A percentile compares a stretch with the other conserved stretches of the same genome.
phyloP scores from a whole-genome alignment of 495 filamentous ascomycete species.

The Hypoxylon fuscum region DNA sequence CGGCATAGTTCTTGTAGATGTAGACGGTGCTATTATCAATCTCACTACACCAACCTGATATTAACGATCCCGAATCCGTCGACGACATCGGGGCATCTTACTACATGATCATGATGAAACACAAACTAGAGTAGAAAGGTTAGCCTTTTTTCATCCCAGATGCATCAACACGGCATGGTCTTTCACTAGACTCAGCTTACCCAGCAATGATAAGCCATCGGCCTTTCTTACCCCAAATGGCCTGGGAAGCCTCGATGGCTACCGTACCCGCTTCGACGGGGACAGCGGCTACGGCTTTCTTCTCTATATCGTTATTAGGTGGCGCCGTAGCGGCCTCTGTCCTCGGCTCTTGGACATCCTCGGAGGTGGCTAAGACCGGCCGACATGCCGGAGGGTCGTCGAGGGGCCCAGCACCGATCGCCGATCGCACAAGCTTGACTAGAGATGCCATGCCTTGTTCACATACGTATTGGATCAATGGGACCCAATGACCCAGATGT shows the following conservation, averaged over 20 bases:
- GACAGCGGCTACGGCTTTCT: conserved; percentile 1
- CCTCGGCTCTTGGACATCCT: not conserved
- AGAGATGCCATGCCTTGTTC: not conserved
- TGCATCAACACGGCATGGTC: no score
- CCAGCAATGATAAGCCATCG: conserved; percentile 54
- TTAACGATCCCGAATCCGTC: conserved; percentile 7
- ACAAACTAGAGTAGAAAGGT: conserved; percentile 39
- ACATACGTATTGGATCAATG: no score
- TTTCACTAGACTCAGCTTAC: conserved; percentile 42
- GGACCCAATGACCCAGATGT: not conserved
- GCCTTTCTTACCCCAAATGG: conserved; percentile 54
- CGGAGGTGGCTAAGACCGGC: not conserved
- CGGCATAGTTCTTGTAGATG: conserved; percentile 58
- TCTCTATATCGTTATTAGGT: conserved; percentile 9
- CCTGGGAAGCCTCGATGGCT: conserved; percentile 53
- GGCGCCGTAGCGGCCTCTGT: not conserved
- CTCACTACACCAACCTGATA: conserved; percentile 38
- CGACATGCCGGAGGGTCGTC: conserved; percentile 15
- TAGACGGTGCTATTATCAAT: conserved; percentile 59
- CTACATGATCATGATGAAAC: conserved; percentile 59
- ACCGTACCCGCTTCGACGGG: conserved; percentile 39
- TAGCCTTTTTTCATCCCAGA: conserved; percentile 27
- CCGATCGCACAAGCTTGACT: conserved; percentile 4
- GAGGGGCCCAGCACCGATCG: conserved; percentile 26
- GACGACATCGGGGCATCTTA: conserved; percentile 33